Evolutionary conservation across 495 filamentous ascomycete genomes (phyloP), one percentile per base, ranked within the genome.

Genomic region (Eremomyces bilateralis): DNA sequence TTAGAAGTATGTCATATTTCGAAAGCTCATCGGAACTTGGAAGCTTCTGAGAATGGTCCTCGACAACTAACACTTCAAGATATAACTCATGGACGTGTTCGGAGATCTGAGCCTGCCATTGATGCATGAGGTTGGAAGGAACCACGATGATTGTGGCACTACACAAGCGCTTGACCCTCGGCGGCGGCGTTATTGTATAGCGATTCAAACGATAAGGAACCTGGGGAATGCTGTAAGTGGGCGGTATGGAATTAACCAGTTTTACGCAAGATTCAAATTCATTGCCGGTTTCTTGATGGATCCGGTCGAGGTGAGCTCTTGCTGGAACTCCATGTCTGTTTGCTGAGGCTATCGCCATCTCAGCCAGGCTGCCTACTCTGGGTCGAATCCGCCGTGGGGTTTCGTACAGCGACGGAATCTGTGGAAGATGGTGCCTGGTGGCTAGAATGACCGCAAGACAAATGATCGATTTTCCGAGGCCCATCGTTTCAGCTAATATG

Each of bases 381-480:
- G 47, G 34, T 31, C 63, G 62, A 5, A 58, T 46, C 0, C 48
- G 56, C 18, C 50, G 52, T n/a, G 53, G 47, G 22, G 51, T 51
- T 24, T 64, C 63, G 43, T 73, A 68, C 35, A 73, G 55, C 1
- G 67, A 60, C 2, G 82, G 81, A 4, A 75, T 64, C 4, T 56
- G 53, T 2, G 80, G 65, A 4, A 71, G 62, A 37, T 85, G 65
- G 21, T 72, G 63, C 42, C 65, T 71, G 0, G 81, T 92, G 8
- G 79, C 72, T n/a, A 90, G 58, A 25, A 93, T 79, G 1, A 84
- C 56, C 20, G 83, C 65, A 13, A 95, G 58, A 37, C 77, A 81
- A 6, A 95, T 90, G 19, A 93, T 52, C 0, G 85, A 94, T 57
- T 95, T 95, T 0, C 85, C 84, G 3, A 70, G 63, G 8, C 69